Percentiles rank a stretch among this genome's conserved stretches.
Evolutionary conservation across 805 yeast species (phyloP).

Genomic region (Monosporozyma unispora): DNA sequence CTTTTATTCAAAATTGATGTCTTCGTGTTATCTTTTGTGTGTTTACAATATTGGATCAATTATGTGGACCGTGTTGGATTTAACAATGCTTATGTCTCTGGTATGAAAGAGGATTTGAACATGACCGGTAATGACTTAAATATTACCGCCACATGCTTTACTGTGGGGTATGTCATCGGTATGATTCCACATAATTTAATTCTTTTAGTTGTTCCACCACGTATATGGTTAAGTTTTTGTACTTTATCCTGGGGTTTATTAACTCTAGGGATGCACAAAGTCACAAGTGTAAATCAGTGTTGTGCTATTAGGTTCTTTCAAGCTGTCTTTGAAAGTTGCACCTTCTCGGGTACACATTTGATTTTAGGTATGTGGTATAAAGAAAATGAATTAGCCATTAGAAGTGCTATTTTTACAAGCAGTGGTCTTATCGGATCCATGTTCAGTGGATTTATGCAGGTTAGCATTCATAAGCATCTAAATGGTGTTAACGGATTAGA

Average conservation of each 20-base stretch:
- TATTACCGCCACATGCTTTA: conserved; percentile 46
- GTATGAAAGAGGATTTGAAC: conserved; percentile 49
- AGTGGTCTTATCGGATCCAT: conserved; percentile 48
- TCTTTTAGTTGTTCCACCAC: conserved; percentile 43
- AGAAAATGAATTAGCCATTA: conserved; percentile 38
- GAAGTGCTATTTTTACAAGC: conserved; percentile 47
- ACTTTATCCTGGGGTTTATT: conserved; percentile 49
- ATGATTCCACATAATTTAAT: conserved; percentile 55
- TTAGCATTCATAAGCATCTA: conserved; percentile 41
- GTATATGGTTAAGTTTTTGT: conserved; percentile 47
- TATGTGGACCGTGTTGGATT: conserved; percentile 51
- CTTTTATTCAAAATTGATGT: conserved; percentile 26
- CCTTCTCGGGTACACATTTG: conserved; percentile 47
- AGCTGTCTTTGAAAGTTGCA: conserved; percentile 51
- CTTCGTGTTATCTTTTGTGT: conserved; percentile 28
- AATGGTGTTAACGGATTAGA: conserved; percentile 40
- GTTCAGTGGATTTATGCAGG: conserved; percentile 49
- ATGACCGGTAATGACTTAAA: conserved; percentile 43
- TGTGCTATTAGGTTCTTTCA: conserved; percentile 52
- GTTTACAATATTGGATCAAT: conserved; percentile 35
- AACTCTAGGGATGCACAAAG: conserved; percentile 44
- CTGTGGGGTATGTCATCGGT: conserved; percentile 52
- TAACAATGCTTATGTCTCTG: conserved; percentile 55
- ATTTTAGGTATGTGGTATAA: conserved; percentile 49
- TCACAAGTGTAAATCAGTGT: conserved; percentile 39